phyloP scores from a whole-genome alignment of 176 grass and related monocot species.

The Elaeis guineensis region DNA sequence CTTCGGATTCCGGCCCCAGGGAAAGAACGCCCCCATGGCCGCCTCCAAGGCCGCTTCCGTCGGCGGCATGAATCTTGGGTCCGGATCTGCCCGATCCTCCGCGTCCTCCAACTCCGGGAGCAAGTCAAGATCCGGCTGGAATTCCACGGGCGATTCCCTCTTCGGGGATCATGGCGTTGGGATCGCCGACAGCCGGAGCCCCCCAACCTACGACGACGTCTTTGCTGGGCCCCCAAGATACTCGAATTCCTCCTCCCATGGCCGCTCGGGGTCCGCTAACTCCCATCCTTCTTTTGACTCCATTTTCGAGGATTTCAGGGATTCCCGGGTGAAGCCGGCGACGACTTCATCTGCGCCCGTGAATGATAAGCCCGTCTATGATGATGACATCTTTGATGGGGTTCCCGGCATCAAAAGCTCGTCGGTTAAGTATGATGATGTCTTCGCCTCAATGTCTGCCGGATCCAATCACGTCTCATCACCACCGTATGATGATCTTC shows the following conservation, averaged over 20 bases:
- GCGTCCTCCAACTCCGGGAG: slow-evolving; percentile 13
- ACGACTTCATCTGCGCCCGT: slow-evolving; percentile 6
- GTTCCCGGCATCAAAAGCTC: slow-evolving; percentile 25
- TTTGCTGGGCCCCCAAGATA: background rate
- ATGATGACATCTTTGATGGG: slow-evolving; percentile 47
- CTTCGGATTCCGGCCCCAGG: slow-evolving; percentile 71
- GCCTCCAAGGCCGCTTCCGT: slow-evolving; percentile 15
- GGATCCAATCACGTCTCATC: slow-evolving; percentile 20
- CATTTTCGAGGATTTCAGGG: slow-evolving; percentile 14
- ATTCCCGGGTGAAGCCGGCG: slow-evolving; percentile 4
- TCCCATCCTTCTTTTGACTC: slow-evolving; percentile 20
- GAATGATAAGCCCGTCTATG: slow-evolving; percentile 28
- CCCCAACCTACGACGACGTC: slow-evolving; percentile 31
- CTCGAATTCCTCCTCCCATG: slow-evolving; percentile 21
- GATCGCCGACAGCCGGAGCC: background rate
- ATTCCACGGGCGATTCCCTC: slow-evolving; percentile 19
- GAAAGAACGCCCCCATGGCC: slow-evolving; percentile 59
- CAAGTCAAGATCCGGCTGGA: slow-evolving; percentile 42
- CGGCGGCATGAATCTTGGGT: background rate
- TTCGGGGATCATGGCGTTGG: slow-evolving; percentile 31
- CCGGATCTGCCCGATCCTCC: slow-evolving; percentile 2
- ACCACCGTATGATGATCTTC: slow-evolving; percentile 55
- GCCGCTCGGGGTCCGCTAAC: no score
- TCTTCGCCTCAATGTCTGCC: slow-evolving; percentile 26
- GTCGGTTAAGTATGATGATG: slow-evolving; percentile 46